Percentiles rank a stretch among this genome's conserved stretches.
Conservation (phyloP, 2,329 filamentous ascomycete genomes). For the Exophiala xenobiotica region DNA sequence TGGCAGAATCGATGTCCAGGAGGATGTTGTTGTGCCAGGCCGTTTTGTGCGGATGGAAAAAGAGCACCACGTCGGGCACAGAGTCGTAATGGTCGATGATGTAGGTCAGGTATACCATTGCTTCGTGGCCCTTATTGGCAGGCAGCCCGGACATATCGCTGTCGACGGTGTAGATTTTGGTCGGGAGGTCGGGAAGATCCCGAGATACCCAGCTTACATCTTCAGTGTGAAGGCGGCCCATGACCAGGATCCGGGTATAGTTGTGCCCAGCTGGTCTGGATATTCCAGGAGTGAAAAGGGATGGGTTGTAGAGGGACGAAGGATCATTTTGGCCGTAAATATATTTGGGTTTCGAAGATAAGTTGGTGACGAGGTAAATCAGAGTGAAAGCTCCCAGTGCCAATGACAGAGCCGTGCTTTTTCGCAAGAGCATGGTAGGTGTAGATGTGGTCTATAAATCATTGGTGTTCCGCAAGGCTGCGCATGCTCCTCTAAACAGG, state of each 20-base stretch:
- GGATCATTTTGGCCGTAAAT: slow-evolving; percentile 19
- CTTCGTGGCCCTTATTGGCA: slow-evolving; percentile 61
- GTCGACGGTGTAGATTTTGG: slow-evolving; percentile 23
- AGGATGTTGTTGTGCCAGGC: slow-evolving; percentile 63
- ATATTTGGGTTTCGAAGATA: slow-evolving; percentile 1
- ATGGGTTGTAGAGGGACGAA: slow-evolving; percentile 22
- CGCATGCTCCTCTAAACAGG: too few relatives aligned
- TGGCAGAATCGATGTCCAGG: slow-evolving; percentile 49
- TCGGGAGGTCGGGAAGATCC: slow-evolving; percentile 39
- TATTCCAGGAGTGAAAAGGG: slow-evolving; percentile 37
- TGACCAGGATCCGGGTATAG: slow-evolving; percentile 56
- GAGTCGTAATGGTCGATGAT: slow-evolving; percentile 63
- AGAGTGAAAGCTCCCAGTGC: slow-evolving; percentile 7
- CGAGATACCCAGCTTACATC: slow-evolving; percentile 46
- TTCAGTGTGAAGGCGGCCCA: slow-evolving; percentile 38
- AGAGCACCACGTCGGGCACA: slow-evolving; percentile 60
- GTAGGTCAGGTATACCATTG: slow-evolving; percentile 62
- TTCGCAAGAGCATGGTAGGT: slow-evolving; percentile 10
- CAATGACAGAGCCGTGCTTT: slow-evolving; percentile 5
- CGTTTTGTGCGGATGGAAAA: slow-evolving; percentile 58
- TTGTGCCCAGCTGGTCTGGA: slow-evolving; percentile 49
- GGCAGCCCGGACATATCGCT: slow-evolving; percentile 36
- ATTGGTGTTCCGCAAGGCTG: neutral
- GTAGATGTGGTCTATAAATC: neutral
- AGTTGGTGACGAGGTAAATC: slow-evolving; percentile 5